phyloP scores from a whole-genome alignment of 345 rosid genomes.

The Ceriops tagal region DNA sequence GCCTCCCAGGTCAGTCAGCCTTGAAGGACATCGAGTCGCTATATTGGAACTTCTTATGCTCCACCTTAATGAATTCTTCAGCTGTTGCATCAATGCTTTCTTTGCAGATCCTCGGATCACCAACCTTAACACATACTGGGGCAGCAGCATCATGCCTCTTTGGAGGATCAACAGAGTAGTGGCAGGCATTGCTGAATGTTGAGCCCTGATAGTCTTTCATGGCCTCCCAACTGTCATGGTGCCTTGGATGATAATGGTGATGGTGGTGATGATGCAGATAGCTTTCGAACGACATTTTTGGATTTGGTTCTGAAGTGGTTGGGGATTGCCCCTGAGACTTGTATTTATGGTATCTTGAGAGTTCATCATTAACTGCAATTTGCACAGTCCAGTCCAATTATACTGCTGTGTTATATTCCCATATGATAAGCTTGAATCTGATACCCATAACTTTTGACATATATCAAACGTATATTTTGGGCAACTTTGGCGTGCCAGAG shows the following conservation, averaged over 20 bases:
- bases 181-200: slow-evolving; percentile 1
- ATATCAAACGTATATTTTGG: not conserved
- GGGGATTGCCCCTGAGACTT: not conserved
- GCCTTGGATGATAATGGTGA: not conserved
- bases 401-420: not conserved
- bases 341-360: not conserved
- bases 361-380: slow-evolving; percentile 1
- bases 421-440: slow-evolving; percentile 31
- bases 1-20: not conserved
- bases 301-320: not conserved
- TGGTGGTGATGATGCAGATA: slow-evolving; percentile 9
- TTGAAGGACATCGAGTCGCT: not conserved
- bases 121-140: not conserved
- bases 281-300: slow-evolving; percentile 14
- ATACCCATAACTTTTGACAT: slow-evolving; percentile 23
- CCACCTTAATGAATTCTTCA: slow-evolving; percentile 50
- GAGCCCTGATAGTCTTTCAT: slow-evolving; percentile 4
- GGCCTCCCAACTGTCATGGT: slow-evolving; percentile 6
- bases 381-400: slow-evolving; percentile 16
- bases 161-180: not conserved
- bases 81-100: slow-evolving; percentile 57
- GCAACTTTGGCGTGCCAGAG: slow-evolving; percentile 5
- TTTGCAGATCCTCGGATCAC: not conserved
- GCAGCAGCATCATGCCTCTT: slow-evolving; percentile 2
- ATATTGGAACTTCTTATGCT: slow-evolving; percentile 53